Percentiles rank a stretch among this genome's conserved stretches.
Evolutionary conservation across 2,329 filamentous ascomycete species (phyloP).

Genomic region (Akanthomyces dipterigenus): DNA sequence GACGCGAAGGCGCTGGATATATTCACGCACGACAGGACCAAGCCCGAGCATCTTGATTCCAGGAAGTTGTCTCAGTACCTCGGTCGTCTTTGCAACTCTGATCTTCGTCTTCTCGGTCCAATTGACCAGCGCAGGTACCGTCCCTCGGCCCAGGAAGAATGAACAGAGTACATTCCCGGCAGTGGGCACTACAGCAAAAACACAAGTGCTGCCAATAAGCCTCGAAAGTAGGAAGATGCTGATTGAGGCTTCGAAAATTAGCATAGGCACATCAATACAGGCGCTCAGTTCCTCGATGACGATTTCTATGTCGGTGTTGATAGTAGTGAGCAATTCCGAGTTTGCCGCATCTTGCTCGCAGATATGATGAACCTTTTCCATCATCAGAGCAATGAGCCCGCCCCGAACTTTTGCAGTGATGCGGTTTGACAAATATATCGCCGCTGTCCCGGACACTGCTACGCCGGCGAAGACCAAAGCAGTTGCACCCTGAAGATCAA

Average conservation of each 20-base stretch:
- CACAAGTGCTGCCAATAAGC: not conserved
- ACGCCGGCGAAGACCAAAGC: not conserved
- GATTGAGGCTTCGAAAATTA: not conserved
- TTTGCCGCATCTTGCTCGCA: constrained; percentile 25
- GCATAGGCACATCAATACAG: not conserved
- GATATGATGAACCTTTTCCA: constrained; percentile 33
- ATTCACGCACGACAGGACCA: not conserved
- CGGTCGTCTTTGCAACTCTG: not conserved
- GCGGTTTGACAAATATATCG: constrained; percentile 11
- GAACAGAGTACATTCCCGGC: not conserved
- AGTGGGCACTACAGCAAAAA: not conserved
- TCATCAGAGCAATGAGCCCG: constrained; percentile 36
- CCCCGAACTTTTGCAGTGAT: constrained; percentile 26
- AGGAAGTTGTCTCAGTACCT: not conserved
- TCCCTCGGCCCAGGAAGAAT: not conserved
- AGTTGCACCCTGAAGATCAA: not conserved
- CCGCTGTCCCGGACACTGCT: not conserved
- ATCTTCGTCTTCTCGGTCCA: not conserved
- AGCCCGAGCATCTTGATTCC: constrained; percentile 7
- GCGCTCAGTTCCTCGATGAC: not conserved
- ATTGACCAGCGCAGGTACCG: not conserved
- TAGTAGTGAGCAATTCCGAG: not conserved
- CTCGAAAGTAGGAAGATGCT: not conserved
- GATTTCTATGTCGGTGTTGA: constrained; percentile 3
- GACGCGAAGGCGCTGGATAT: not conserved